Evolutionary conservation across 140 eudicot species (phyloP), one percentile per base, ranked within the genome.

Genomic region (Cichorium intybus): DNA sequence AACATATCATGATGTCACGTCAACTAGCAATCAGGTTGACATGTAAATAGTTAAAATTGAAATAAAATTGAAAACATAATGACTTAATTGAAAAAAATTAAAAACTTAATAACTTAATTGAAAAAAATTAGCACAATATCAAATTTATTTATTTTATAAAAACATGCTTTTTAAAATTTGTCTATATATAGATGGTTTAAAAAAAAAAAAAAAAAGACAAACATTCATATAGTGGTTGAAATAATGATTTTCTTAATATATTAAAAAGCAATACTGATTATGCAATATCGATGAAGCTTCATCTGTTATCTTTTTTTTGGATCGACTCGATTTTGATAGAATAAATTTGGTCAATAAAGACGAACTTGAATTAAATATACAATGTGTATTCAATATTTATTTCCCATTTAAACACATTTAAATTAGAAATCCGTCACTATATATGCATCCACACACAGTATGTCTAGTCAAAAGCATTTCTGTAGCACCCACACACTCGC

Each of bases 281-380:
- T 43, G 7, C 49, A 21, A 8, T 20, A 66, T 33, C 20, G 29
- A 46, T n/a, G 49, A 50, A 22, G 28, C 17, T 35, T 35, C 15
- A 3, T 24, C 60, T 21, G 31, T 65, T 17, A 29, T n/a, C n/a
- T 11, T 14, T 20, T 29, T 21, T 50, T 52, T 23, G 41, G 18
- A 34, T 33, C 22, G 10, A 35, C 18, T 37, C 28, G 6, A n/a
- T 55, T 37, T 55, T 37, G 18, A 68, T 17, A 1, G 37, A 69
- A 69, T 56, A 10, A 12, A 18, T 20, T 20, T 27, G 49, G 58
- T 56, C 14, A 29, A 69, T 28, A 56, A 45, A 45, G 74, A 69
- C 74, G 35, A 43, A 57, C 18, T 23, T 64, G 6, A 48, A 24
- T 20, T 31, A 14, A 46, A 12, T 49, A 64, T 18, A 28, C 16